phyloP scores from a whole-genome alignment of 805 yeast genomes.

The Pichia gijzeniarum region DNA sequence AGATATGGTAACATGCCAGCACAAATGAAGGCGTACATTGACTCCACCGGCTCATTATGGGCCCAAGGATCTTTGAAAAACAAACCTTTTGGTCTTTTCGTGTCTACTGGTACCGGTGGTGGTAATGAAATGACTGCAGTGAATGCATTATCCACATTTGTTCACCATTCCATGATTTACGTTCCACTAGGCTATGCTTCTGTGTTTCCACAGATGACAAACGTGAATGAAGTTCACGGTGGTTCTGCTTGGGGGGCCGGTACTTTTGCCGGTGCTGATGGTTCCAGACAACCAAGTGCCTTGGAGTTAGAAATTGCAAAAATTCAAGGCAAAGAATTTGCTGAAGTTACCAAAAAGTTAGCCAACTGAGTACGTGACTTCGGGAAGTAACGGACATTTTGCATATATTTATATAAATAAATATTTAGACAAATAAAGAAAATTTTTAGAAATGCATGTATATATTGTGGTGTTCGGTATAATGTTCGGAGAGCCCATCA shows the following conservation, averaged over 20 bases:
- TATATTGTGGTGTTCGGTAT: too few relatives aligned
- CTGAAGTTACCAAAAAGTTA: constrained; percentile 4
- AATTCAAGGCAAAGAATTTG: constrained; percentile 64
- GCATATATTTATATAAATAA: too few relatives aligned
- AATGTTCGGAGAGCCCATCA: too few relatives aligned
- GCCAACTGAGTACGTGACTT: too few relatives aligned
- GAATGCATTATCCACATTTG: constrained; percentile 55
- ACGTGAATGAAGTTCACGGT: constrained; percentile 64
- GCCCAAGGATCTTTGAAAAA: constrained; percentile 65
- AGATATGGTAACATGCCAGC: constrained; percentile 79
- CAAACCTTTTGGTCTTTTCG: constrained; percentile 68
- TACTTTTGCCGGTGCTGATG: constrained; percentile 68
- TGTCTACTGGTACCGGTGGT: constrained; percentile 75
- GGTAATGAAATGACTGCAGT: constrained; percentile 72
- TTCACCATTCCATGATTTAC: constrained; percentile 76
- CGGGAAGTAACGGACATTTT: too few relatives aligned
- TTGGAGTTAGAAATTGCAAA: constrained; percentile 58
- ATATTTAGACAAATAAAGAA: too few relatives aligned
- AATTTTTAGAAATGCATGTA: too few relatives aligned
- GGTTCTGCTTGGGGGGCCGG: constrained; percentile 89
- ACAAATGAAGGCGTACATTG: constrained; percentile 73
- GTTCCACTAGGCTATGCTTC: constrained; percentile 72
- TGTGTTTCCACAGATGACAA: constrained; percentile 46
- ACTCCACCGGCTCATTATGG: constrained; percentile 76
- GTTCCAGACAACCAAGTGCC: constrained; percentile 60